Conservation (phyloP, 805 yeast genomes). For the Wickerhamiella spandovensis region DNA sequence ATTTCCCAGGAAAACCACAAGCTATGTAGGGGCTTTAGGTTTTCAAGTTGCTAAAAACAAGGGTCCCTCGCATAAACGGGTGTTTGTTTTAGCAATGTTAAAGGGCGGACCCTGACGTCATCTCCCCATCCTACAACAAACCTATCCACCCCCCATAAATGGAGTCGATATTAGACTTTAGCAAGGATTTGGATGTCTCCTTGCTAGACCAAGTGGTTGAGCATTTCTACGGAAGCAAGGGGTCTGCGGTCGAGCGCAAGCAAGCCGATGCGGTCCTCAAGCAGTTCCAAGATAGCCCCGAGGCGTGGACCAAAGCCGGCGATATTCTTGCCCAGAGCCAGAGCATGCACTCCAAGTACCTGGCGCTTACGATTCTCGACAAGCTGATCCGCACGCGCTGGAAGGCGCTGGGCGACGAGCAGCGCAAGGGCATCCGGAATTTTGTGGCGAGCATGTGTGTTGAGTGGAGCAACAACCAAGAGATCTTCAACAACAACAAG, state of each 20-base stretch:
- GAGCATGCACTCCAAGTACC: slow-evolving; percentile 80
- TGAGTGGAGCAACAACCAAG: slow-evolving; percentile 74
- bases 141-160: slow-evolving; percentile 26
- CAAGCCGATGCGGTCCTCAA: slow-evolving; percentile 28
- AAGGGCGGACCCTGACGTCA: neutral
- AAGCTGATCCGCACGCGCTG: slow-evolving; percentile 82
- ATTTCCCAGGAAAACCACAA: too few relatives aligned
- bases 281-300: slow-evolving; percentile 79
- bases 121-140: neutral
- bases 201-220: slow-evolving; percentile 75
- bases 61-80: too few relatives aligned
- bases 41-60: too few relatives aligned
- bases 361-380: slow-evolving; percentile 82
- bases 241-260: slow-evolving; percentile 32
- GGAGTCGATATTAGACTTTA: slow-evolving; percentile 83
- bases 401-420: slow-evolving; percentile 83
- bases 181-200: slow-evolving; percentile 65
- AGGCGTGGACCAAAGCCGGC: slow-evolving; percentile 91
- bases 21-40: too few relatives aligned
- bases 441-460: slow-evolving; percentile 90
- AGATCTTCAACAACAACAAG: slow-evolving; percentile 53
- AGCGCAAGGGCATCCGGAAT: slow-evolving; percentile 84
- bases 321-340: slow-evolving; percentile 65
- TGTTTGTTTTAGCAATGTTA: neutral
- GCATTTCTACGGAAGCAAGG: slow-evolving; percentile 69